These are phyloP conservation scores for Lotus japonicus DNA, from an alignment of 306 rosid genomes.

Conservation along the genomic window DNA sequence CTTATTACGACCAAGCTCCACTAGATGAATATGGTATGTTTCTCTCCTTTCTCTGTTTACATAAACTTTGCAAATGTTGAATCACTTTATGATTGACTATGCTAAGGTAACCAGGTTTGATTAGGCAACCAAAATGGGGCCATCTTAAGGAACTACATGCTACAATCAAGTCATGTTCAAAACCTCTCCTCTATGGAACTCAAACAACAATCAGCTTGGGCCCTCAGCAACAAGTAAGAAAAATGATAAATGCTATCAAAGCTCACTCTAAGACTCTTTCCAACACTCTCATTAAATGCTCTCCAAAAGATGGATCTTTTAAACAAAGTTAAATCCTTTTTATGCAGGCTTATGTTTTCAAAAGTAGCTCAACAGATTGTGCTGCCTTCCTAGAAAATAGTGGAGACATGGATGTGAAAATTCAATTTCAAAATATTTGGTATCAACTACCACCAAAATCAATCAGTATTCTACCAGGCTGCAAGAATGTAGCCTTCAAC, in stretches of 20 bases:
- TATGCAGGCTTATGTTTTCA: slow-evolving; percentile 44
- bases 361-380: slow-evolving; percentile 27
- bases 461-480: slow-evolving; percentile 44
- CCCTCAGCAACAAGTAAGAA: slow-evolving; percentile 29
- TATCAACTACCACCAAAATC: slow-evolving; percentile 33
- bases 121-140: slow-evolving; percentile 65
- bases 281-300: neutral
- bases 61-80: neutral
- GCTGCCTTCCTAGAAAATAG: slow-evolving; percentile 43
- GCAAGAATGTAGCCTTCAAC: slow-evolving; percentile 39
- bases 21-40: slow-evolving; percentile 47
- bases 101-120: slow-evolving; percentile 39
- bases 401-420: neutral
- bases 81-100: neutral
- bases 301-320: neutral
- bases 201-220: slow-evolving; percentile 26
- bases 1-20: slow-evolving; percentile 49
- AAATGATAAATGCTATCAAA: no score
- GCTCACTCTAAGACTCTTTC: no score
- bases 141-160: slow-evolving; percentile 75
- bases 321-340: neutral
- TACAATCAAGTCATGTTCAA: slow-evolving; percentile 48
- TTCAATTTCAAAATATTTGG: slow-evolving; percentile 15
- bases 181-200: slow-evolving; percentile 38
- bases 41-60: neutral